These are phyloP conservation scores for Logfia minima DNA, from an alignment of 129 eudicot genomes.

Conservation along the genomic window DNA sequence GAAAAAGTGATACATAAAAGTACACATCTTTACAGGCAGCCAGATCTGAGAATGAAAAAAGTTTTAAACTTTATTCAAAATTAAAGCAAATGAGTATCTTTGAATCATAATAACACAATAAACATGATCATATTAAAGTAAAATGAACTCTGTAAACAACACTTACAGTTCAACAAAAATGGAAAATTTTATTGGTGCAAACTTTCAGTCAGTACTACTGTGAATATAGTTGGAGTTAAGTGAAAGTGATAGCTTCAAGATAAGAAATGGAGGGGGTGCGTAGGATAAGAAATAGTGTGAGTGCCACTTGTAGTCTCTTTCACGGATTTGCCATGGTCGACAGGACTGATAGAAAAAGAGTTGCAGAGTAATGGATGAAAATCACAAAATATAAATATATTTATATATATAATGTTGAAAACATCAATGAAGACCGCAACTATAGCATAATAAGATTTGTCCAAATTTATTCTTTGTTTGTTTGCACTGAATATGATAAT, in stretches of 20 bases:
- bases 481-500: constrained; percentile 30
- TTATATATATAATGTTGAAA: constrained; percentile 27
- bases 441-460: constrained; percentile 20
- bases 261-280: constrained; percentile 45
- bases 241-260: constrained; percentile 31
- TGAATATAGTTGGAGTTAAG: background rate
- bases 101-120: constrained; percentile 29
- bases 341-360: constrained; percentile 42
- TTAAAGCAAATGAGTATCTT: constrained; percentile 38
- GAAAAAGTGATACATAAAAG: constrained; percentile 36
- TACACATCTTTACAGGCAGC: constrained; percentile 65
- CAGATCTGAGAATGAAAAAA: constrained; percentile 51
- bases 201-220: constrained; percentile 22
- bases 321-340: constrained; percentile 90
- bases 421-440: constrained; percentile 25
- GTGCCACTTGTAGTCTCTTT: constrained; percentile 63
- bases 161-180: constrained; percentile 24
- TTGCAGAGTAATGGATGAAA: constrained; percentile 45
- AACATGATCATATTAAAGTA: constrained; percentile 40
- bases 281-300: constrained; percentile 43
- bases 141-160: constrained; percentile 21
- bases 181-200: constrained; percentile 22
- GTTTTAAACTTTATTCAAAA: constrained; percentile 32
- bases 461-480: constrained; percentile 41
- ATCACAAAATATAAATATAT: constrained; percentile 17